Conservation (phyloP, 2,329 filamentous ascomycete species). For the Neocatenulostroma microsporum region DNA sequence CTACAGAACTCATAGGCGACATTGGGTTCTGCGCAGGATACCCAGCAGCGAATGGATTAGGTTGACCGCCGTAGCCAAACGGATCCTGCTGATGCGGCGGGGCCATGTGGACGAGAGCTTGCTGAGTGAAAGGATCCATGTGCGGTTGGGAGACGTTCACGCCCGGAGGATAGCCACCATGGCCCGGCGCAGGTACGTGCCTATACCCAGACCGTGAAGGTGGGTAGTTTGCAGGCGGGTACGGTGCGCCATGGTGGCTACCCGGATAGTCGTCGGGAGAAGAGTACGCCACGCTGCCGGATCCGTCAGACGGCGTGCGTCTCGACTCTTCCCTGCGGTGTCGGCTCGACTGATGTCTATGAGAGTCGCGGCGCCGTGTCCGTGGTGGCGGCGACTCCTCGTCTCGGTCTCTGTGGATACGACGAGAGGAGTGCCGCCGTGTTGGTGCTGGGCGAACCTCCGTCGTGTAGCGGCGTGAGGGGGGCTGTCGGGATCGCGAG, state of each 20-base stretch:
- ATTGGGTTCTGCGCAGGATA: conserved; percentile 22
- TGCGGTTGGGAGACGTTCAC: conserved; percentile 18
- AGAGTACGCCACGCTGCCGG: conserved; percentile 38
- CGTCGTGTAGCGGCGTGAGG: conserved; percentile 27
- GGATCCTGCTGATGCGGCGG: conserved; percentile 28
- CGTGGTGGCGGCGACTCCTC: conserved; percentile 14
- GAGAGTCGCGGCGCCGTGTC: conserved; percentile 19
- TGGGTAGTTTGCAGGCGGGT: conserved; percentile 26
- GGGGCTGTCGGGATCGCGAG: conserved; percentile 32
- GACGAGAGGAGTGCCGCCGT: conserved; percentile 34
- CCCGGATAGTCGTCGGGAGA: conserved; percentile 39
- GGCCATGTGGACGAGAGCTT: conserved; percentile 22
- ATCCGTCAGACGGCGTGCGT: conserved; percentile 29
- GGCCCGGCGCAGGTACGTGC: conserved; percentile 22
- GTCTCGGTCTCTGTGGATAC: conserved; percentile 18
- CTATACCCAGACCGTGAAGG: conserved; percentile 22
- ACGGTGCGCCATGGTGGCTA: conserved; percentile 30
- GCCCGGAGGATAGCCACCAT: conserved; percentile 29
- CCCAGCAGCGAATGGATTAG: conserved; percentile 34
- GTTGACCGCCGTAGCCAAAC: conserved; percentile 31
- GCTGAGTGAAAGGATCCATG: conserved; percentile 19
- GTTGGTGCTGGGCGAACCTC: conserved; percentile 28
- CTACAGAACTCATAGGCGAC: conserved; percentile 22
- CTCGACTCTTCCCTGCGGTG: conserved; percentile 20
- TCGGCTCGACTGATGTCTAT: conserved; percentile 17